These are phyloP conservation scores for Naganishia vaughanmartiniae DNA, from an alignment of 768 basidiomycete species.

Conservation along the genomic window DNA sequence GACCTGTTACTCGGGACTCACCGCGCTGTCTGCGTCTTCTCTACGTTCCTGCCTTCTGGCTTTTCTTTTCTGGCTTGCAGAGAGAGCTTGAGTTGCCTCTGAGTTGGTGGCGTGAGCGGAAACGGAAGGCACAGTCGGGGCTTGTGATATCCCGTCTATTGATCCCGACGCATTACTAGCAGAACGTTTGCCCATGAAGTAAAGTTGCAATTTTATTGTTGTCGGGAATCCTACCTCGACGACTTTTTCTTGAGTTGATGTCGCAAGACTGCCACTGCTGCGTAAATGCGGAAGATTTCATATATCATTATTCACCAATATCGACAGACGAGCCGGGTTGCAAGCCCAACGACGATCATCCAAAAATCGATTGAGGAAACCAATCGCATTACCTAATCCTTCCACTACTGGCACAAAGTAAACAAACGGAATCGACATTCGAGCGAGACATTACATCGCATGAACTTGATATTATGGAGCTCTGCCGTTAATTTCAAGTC, in stretches of 20 bases:
- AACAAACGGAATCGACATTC: not conserved
- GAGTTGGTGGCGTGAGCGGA: slow-evolving; percentile 16
- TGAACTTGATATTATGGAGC: not conserved
- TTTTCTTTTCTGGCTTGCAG: not conserved
- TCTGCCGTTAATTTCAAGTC: too few species aligned
- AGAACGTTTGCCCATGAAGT: not conserved
- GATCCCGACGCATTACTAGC: not conserved
- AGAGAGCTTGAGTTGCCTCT: slow-evolving; percentile 13
- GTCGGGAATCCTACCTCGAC: not conserved
- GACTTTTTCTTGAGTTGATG: not conserved
- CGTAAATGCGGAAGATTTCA: too few species aligned
- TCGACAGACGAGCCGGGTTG: too few species aligned
- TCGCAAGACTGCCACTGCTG: too few species aligned
- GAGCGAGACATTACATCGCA: not conserved
- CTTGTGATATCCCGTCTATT: slow-evolving; percentile 10
- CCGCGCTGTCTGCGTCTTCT: not conserved
- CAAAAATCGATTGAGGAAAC: not conserved
- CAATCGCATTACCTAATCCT: not conserved
- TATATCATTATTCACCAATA: too few species aligned
- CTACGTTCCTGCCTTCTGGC: not conserved
- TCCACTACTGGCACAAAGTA: not conserved
- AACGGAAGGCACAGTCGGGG: slow-evolving; percentile 17
- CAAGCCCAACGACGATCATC: not conserved
- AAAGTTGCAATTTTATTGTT: not conserved
- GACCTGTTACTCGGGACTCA: not conserved